A percentile compares a stretch with the other conserved stretches of the same genome.
Conservation (phyloP, 2,329 filamentous ascomycete species). For the Exophiala oligosperma region DNA sequence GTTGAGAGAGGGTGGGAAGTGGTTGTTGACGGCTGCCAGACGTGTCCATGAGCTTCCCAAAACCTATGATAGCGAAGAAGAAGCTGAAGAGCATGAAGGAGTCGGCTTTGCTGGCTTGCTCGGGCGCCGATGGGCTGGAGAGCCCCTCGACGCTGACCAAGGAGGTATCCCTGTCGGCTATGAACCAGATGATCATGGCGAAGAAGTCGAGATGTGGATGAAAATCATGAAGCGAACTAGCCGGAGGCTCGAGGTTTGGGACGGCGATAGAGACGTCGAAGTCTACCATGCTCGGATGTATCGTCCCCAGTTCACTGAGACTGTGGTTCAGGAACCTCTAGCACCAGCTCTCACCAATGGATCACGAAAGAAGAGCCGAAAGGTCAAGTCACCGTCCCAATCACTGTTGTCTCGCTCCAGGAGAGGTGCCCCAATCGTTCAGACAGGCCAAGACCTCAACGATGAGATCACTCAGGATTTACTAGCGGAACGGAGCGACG, state of each 20-base stretch:
- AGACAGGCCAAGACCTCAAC: slow-evolving; percentile 24
- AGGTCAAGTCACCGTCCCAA: slow-evolving; percentile 1
- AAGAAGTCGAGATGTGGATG: slow-evolving; percentile 46
- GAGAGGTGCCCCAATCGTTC: slow-evolving; percentile 2
- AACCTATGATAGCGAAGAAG: slow-evolving; percentile 49
- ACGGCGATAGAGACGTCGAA: slow-evolving; percentile 43
- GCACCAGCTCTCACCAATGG: slow-evolving; percentile 9
- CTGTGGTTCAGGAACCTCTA: not conserved
- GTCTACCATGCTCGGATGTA: slow-evolving; percentile 31
- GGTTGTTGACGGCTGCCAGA: slow-evolving; percentile 42
- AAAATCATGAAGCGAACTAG: slow-evolving; percentile 44
- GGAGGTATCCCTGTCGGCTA: slow-evolving; percentile 35
- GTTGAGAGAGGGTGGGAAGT: slow-evolving; percentile 41
- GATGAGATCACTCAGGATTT: slow-evolving; percentile 31
- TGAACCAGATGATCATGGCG: slow-evolving; percentile 49
- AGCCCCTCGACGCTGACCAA: slow-evolving; percentile 12
- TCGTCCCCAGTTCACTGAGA: slow-evolving; percentile 9
- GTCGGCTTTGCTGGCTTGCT: slow-evolving; percentile 35
- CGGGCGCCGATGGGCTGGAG: slow-evolving; percentile 16
- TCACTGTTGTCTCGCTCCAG: not conserved
- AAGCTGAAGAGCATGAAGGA: slow-evolving; percentile 40
- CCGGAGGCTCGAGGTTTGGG: slow-evolving; percentile 47
- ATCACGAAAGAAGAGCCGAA: slow-evolving; percentile 15
- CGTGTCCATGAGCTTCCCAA: slow-evolving; percentile 44
- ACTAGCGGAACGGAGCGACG: slow-evolving; percentile 30